Evolutionary conservation across 495 filamentous ascomycete genomes (phyloP).

Genomic region (Astrothelium subdiscretum): DNA sequence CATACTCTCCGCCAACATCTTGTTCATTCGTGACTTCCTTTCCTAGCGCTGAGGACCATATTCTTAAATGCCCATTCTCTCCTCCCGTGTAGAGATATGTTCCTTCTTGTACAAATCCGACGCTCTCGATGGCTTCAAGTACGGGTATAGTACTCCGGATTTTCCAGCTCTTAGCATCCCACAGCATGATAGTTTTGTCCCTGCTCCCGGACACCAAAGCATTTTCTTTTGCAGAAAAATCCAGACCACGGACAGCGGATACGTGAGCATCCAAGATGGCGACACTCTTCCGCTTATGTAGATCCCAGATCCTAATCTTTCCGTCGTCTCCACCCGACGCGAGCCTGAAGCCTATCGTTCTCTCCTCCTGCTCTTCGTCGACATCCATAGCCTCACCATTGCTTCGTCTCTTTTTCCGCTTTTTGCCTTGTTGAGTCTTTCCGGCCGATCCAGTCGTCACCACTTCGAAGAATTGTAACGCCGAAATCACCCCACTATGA

Average conservation of each 20-base stretch:
- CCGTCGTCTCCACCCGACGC: slow-evolving; percentile 90
- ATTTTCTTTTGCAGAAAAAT: slow-evolving; percentile 63
- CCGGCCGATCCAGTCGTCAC: slow-evolving; percentile 29
- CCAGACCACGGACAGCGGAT: slow-evolving; percentile 75
- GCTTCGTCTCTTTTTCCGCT: slow-evolving; percentile 35
- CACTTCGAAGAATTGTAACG: slow-evolving; percentile 81
- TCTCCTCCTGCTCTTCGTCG: slow-evolving; percentile 25
- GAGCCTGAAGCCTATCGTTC: slow-evolving; percentile 54
- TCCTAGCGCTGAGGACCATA: slow-evolving; percentile 70
- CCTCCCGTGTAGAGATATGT: slow-evolving; percentile 70
- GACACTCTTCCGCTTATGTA: slow-evolving; percentile 67
- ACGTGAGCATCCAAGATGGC: slow-evolving; percentile 82
- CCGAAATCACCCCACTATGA: slow-evolving; percentile 79
- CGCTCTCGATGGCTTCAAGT: slow-evolving; percentile 73
- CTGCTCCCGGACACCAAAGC: slow-evolving; percentile 76
- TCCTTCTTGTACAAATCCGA: slow-evolving; percentile 62
- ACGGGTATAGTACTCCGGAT: slow-evolving; percentile 70
- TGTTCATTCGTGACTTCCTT: slow-evolving; percentile 68
- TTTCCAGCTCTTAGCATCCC: slow-evolving; percentile 80
- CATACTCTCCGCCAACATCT: slow-evolving; percentile 52
- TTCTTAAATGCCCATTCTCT: slow-evolving; percentile 65
- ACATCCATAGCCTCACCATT: slow-evolving; percentile 34
- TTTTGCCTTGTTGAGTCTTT: slow-evolving; percentile 31
- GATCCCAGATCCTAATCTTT: slow-evolving; percentile 80
- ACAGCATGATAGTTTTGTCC: slow-evolving; percentile 88